Evolutionary conservation across 805 yeast genomes (phyloP), one percentile per base, ranked within the genome.

Genomic region (Brettanomyces sp.): DNA sequence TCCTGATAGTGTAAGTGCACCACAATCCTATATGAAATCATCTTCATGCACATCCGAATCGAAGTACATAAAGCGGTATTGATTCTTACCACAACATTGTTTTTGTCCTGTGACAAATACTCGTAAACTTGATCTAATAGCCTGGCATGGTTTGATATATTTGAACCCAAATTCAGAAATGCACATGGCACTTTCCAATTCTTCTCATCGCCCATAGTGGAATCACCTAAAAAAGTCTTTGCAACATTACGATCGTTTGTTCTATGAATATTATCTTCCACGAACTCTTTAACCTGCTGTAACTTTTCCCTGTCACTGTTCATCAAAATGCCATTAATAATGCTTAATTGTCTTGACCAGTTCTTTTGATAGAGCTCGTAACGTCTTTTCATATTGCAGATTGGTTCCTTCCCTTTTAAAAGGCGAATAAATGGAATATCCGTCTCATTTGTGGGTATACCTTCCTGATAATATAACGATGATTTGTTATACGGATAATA

Each of bases 361-460:
- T 61, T 69, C 52, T 62, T 62, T 35, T 63, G 53, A 50, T 67
- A 76, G 36, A 72, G 50, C 33, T 64, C 60, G 69, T 74, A 70
- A 49, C 80, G 55, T 34, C 62, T 52, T 21, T 58, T 46, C 23
- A 66, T 63, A 45, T 67, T 64, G 1, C 57, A 62, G 4, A 52
- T 46, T 1, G 73, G 63, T 52, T 76, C 81, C 13, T 61, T 50
- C 1, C 77, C 79, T 14, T 67, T 65, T 36, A 74, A 48, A 5
- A 76, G 56, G 41, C 61, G 56, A 6, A 69, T 63, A 57, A 75
- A 72, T 11, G 79, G 78, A 5, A 63, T 49, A 3, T 52, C 24
- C 5, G 55, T 48, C 6, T 51, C 37, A 28, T 18, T 53, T 3
- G 48, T 42, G 0, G 58, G 53, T 12, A 50, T 42, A 11, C 58